phyloP scores from a whole-genome alignment of 108 stramenopile genomes.

The Nitzschia sp. region DNA sequence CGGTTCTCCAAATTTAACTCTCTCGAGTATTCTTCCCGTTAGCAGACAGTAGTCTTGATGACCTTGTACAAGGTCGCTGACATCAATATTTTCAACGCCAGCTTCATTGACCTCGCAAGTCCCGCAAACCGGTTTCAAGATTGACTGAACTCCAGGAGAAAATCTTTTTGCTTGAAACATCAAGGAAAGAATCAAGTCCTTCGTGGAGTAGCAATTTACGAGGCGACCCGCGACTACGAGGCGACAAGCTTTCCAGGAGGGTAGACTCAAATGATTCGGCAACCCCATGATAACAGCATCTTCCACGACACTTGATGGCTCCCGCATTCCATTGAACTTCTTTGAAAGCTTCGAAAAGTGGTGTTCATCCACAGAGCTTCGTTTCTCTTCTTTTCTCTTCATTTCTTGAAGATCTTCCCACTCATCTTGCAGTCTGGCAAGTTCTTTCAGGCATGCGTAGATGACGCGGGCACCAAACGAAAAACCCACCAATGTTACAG shows the following conservation, averaged over 20 bases:
- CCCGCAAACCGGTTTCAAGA: conserved; percentile 77
- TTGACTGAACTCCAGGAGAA: conserved; percentile 18
- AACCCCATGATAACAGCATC: conserved; percentile 87
- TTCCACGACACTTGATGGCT: conserved; percentile 88
- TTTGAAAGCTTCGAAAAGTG: conserved; percentile 27
- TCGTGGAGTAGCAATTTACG: conserved; percentile 91
- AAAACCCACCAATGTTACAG: conserved; percentile 92
- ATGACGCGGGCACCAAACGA: conserved; percentile 95
- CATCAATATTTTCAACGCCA: conserved; percentile 83
- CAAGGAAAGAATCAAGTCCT: conserved; percentile 90
- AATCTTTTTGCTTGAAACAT: conserved; percentile 90
- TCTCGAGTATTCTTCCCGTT: conserved; percentile 66
- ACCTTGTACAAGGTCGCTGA: conserved; percentile 62
- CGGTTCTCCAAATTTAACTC: conserved; percentile 67
- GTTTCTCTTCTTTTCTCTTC: conserved; percentile 19
- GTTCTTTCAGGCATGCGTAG: conserved; percentile 89
- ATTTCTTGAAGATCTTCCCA: conserved; percentile 70
- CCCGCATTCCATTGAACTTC: conserved; percentile 59
- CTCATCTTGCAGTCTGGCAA: conserved; percentile 79
- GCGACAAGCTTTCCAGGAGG: conserved; percentile 85
- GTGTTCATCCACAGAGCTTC: conserved; percentile 8
- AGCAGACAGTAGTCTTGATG: conserved; percentile 76
- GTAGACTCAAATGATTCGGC: conserved; percentile 75
- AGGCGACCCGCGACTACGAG: conserved; percentile 88
- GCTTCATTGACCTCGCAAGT: conserved; percentile 63